Percentiles rank a stretch among this genome's conserved stretches.
phyloP scores from a whole-genome alignment of 768 basidiomycete species.

The Leccinum sublutescens region DNA sequence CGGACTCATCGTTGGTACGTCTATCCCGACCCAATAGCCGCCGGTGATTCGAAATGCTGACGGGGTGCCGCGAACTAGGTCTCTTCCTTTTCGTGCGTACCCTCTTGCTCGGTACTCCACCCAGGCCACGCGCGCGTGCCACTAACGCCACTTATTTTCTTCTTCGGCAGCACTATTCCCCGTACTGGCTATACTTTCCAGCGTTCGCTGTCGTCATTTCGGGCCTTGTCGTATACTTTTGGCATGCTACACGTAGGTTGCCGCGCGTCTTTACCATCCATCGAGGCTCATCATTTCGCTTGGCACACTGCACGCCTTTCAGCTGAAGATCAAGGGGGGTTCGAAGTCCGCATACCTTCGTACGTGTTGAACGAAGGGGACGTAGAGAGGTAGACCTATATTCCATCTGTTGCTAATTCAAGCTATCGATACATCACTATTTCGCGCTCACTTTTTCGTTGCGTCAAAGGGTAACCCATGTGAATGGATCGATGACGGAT shows the following conservation, averaged over 20 bases:
- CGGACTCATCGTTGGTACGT: constrained; percentile 67
- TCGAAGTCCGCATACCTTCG: constrained; percentile 22
- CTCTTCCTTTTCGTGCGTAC: constrained; percentile 51
- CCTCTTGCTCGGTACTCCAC: not conserved
- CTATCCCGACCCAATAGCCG: not conserved
- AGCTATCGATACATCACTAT: not conserved
- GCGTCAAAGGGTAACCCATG: not conserved
- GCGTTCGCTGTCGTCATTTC: constrained; percentile 67
- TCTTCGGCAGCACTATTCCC: constrained; percentile 62
- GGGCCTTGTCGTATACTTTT: constrained; percentile 83
- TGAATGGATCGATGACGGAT: not conserved
- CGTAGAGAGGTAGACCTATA: not conserved
- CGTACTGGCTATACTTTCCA: constrained; percentile 88
- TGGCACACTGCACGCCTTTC: not conserved
- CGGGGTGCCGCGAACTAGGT: constrained; percentile 23
- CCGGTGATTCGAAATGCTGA: constrained; percentile 5
- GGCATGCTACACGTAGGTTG: constrained; percentile 73
- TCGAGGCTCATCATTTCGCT: not conserved
- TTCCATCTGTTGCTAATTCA: not conserved
- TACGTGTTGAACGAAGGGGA: constrained; percentile 11
- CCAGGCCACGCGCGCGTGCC: not conserved
- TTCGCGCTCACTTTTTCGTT: not conserved
- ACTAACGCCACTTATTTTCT: not conserved
- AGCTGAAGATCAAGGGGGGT: constrained; percentile 74
- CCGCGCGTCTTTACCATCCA: not conserved